Percentiles rank a stretch among this genome's conserved stretches.
Evolutionary conservation across 768 basidiomycete genomes (phyloP).

Genomic region (Astraeus odoratus): DNA sequence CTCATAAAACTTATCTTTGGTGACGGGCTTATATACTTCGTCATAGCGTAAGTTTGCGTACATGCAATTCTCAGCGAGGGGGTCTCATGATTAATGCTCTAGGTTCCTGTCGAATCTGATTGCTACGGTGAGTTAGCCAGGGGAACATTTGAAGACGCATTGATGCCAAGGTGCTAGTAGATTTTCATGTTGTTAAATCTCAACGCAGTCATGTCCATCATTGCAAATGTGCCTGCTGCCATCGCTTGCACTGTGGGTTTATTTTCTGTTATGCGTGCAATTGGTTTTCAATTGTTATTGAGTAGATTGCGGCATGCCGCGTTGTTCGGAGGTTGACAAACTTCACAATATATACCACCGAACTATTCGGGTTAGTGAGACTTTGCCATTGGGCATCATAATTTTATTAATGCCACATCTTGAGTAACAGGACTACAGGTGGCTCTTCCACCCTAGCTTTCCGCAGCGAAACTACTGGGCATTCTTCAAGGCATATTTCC

Average conservation of each 20-base stretch:
- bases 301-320: slow-evolving; percentile 55
- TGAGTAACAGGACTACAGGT: slow-evolving; percentile 28
- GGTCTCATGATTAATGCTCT: slow-evolving; percentile 6
- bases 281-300: background rate
- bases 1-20: slow-evolving; percentile 61
- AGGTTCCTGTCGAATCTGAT: slow-evolving; percentile 65
- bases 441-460: slow-evolving; percentile 53
- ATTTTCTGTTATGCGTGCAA: background rate
- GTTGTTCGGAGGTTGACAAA: slow-evolving; percentile 61
- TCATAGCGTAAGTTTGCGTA: slow-evolving; percentile 50
- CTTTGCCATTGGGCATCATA: slow-evolving; percentile 22
- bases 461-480: slow-evolving; percentile 34
- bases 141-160: background rate
- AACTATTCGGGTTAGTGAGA: slow-evolving; percentile 46
- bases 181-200: slow-evolving; percentile 62
- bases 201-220: slow-evolving; percentile 68
- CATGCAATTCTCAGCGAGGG: background rate
- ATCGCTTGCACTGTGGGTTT: slow-evolving; percentile 55
- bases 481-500: slow-evolving; percentile 18
- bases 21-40: slow-evolving; percentile 69
- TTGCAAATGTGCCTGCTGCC: slow-evolving; percentile 67
- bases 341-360: slow-evolving; percentile 42
- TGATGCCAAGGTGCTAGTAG: slow-evolving; percentile 14
- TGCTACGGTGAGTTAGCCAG: slow-evolving; percentile 32
- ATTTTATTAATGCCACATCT: slow-evolving; percentile 8